Conservation (phyloP, 1,284 basidiomycete genomes). For the Melampsora americana region DNA sequence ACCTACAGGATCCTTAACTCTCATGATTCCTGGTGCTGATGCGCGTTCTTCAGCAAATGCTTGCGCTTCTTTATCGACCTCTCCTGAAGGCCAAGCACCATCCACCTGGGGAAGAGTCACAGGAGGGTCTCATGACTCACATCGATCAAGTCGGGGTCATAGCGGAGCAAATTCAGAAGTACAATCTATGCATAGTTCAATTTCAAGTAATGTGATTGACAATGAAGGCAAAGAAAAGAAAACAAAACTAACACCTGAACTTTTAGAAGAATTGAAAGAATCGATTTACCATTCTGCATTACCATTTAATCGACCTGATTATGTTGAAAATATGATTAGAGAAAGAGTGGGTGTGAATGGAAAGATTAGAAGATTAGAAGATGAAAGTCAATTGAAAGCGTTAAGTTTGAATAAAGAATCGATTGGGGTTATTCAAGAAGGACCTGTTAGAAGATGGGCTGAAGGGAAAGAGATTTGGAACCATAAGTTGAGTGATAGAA, state of each 20-base stretch:
- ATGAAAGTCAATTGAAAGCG: conserved; percentile 64
- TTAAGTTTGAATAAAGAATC: conserved; percentile 65
- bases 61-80: neutral
- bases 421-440: conserved; percentile 59
- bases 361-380: conserved; percentile 72
- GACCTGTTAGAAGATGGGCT: conserved; percentile 51
- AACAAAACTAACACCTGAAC: neutral
- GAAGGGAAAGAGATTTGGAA: conserved; percentile 48
- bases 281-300: conserved; percentile 49
- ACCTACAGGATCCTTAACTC: neutral
- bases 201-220: conserved; percentile 47
- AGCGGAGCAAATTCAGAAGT: neutral
- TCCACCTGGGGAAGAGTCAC: conserved; percentile 45
- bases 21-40: neutral
- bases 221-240: conserved; percentile 28
- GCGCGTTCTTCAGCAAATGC: neutral
- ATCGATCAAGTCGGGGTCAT: neutral
- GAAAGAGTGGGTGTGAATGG: conserved; percentile 81
- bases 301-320: conserved; percentile 48
- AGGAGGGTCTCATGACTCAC: neutral
- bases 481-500: conserved; percentile 44
- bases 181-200: neutral
- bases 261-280: conserved; percentile 45
- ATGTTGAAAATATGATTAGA: conserved; percentile 66
- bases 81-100: conserved; percentile 50